Evolutionary conservation across 2,329 filamentous ascomycete species (phyloP), one percentile per base, ranked within the genome.

Genomic region (Aspergillus melleus): DNA sequence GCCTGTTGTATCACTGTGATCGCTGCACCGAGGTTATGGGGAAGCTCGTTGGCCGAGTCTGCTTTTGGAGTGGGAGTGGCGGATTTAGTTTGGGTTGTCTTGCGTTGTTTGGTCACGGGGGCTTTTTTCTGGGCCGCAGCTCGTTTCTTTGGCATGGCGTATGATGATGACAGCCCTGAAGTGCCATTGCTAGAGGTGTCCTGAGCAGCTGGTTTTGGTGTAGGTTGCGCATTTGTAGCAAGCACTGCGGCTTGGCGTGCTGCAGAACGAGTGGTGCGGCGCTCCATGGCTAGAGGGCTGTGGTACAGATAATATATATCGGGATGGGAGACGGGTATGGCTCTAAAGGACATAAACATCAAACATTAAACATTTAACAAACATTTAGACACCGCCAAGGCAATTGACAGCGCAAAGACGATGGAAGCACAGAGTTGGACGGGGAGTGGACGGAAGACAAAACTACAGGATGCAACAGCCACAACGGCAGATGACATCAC

Each of bases 11-110:
- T 30, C 14, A 49, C n/a, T 52, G 55, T 59, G 20, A 58, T 51
- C 19, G 69, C 62, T 6, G 72, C 71, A 6, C 82, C 84, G n/a
- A 87, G 72, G 52, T 84, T 86, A 70, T 87, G 84, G 16, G 84
- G 84, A 42, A 86, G 72, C 52, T 84, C 80, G 60, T 84, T 76
- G 56, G 75, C 39, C 19, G 26, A 8, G 26, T 29, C 26, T 29
- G 55, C 54, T 4, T 22, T 24, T 44, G 44, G 22, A 22, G 56
- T 56, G 42, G 59, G 50, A 19, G 50, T 32, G n/a, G n/a, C 30
- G n/a, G 19, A 32, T 51, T 57, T 36, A 6, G 10, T 9, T 29
- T 29, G 9, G 8, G 4, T 62, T 51, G 52, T 62, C 49, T 65
- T 69, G 61, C 39, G 60, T 32, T 26, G 79, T 73, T 47, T 24